Percentiles rank a stretch among this genome's conserved stretches.
Conservation (phyloP, 352 stramenopile genomes). For the Elongisporangium anandrum region DNA sequence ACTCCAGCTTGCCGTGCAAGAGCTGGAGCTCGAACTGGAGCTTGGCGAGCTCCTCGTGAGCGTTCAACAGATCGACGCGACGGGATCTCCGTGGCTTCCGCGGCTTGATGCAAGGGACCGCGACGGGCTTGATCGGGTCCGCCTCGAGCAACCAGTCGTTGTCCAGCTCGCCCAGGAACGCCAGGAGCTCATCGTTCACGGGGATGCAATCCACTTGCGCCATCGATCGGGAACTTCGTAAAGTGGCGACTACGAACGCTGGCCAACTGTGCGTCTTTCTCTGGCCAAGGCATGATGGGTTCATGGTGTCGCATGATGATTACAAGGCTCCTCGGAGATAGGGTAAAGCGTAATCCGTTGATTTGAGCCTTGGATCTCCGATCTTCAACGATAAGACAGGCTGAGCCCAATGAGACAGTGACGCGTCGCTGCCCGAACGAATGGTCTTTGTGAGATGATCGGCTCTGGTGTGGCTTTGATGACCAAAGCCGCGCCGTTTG, state of each 20-base stretch:
- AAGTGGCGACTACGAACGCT: background rate
- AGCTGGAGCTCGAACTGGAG: background rate
- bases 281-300: background rate
- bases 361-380: background rate
- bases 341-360: background rate
- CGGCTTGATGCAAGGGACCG: background rate
- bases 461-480: background rate
- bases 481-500: background rate
- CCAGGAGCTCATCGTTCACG: background rate
- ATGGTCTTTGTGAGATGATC: too few species aligned
- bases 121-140: background rate
- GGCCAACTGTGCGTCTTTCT: background rate
- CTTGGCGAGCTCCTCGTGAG: background rate
- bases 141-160: background rate
- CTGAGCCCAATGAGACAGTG: too few species aligned
- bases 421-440: too few species aligned
- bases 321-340: background rate
- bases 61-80: background rate
- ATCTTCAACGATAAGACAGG: background rate
- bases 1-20: background rate
- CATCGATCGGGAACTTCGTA: background rate
- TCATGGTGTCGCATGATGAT: background rate
- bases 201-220: background rate
- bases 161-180: background rate
- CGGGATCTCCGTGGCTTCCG: background rate